Evolutionary conservation across 2,329 filamentous ascomycete genomes (phyloP).

Genomic region (Colletotrichum ledebouriae): DNA sequence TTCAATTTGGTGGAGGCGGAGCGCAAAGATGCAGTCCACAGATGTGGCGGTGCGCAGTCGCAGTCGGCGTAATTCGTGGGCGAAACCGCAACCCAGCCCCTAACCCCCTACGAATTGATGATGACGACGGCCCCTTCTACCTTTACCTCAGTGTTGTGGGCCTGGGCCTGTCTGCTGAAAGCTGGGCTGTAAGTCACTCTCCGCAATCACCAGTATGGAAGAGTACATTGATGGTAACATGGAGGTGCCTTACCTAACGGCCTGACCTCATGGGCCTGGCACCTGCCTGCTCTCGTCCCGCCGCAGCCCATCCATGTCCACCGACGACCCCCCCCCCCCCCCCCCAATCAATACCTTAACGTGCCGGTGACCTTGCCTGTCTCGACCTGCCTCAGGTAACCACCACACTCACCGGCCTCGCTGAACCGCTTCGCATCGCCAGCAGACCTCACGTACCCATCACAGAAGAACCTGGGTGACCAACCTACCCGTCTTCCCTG

Average conservation of each 20-base stretch:
- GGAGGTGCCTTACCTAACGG: neutral
- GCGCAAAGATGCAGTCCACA: constrained; percentile 7
- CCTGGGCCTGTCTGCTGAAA: neutral
- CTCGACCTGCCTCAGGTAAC: constrained; percentile 6
- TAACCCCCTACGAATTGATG: constrained; percentile 6
- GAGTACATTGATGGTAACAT: neutral
- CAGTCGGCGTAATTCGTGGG: constrained; percentile 38
- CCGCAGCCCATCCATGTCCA: neutral
- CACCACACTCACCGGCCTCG: neutral
- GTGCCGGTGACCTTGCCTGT: constrained; percentile 1
- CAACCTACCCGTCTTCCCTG: constrained; percentile 5
- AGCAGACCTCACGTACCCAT: constrained; percentile 31
- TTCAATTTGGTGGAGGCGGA: constrained; percentile 8
- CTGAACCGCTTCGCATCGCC: neutral
- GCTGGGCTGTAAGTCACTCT: neutral
- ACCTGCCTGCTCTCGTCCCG: constrained; percentile 4
- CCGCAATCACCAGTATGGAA: neutral
- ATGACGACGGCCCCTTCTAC: constrained; percentile 32
- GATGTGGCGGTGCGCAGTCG: constrained; percentile 21
- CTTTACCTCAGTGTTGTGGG: neutral
- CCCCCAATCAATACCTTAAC: constrained; percentile 5
- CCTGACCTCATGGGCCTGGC: constrained; percentile 1
- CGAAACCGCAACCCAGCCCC: constrained; percentile 32
- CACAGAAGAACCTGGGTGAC: constrained; percentile 16
- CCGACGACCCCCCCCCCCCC: neutral